These are phyloP conservation scores for Puccinia sorghi DNA, from an alignment of 1,284 basidiomycete species.

Conservation along the genomic window DNA sequence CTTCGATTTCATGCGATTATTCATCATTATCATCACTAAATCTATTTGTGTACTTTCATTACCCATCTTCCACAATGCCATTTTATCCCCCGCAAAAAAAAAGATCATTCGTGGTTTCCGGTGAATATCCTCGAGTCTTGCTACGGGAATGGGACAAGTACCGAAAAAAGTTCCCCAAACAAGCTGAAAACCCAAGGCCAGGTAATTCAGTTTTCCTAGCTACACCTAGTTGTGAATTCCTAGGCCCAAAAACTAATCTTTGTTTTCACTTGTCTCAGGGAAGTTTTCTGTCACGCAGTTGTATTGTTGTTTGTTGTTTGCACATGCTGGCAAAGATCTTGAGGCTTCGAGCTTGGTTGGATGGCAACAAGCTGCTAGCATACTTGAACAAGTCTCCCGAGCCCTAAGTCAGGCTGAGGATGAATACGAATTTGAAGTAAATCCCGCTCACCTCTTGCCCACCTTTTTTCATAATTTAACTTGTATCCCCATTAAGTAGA, in stretches of 20 bases:
- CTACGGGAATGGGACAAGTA: constrained; percentile 40
- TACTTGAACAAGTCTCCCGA: constrained; percentile 28
- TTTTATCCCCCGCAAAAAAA: neutral
- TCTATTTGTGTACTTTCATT: no score
- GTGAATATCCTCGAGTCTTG: constrained; percentile 30
- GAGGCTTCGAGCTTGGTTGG: constrained; percentile 20
- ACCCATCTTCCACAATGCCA: neutral
- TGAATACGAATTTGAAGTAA: constrained; percentile 45
- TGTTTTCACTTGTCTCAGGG: neutral
- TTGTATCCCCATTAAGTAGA: neutral
- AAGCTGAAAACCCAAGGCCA: constrained; percentile 41
- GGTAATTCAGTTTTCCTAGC: neutral
- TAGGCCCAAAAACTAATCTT: neutral
- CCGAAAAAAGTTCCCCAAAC: constrained; percentile 21
- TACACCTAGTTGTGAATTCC: neutral
- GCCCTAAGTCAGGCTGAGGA: constrained; percentile 31
- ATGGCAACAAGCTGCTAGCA: constrained; percentile 44
- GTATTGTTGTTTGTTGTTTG: constrained; percentile 44
- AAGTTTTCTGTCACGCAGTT: constrained; percentile 39
- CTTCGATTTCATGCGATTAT: neutral
- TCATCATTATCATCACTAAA: neutral
- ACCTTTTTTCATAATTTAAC: neutral
- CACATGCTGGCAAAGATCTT: constrained; percentile 34
- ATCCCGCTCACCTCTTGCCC: neutral
- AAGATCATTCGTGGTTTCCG: constrained; percentile 33